Evolutionary conservation across 2,329 filamentous ascomycete species (phyloP), one percentile per base, ranked within the genome.

Genomic region (Lasiodiplodia theobromae): DNA sequence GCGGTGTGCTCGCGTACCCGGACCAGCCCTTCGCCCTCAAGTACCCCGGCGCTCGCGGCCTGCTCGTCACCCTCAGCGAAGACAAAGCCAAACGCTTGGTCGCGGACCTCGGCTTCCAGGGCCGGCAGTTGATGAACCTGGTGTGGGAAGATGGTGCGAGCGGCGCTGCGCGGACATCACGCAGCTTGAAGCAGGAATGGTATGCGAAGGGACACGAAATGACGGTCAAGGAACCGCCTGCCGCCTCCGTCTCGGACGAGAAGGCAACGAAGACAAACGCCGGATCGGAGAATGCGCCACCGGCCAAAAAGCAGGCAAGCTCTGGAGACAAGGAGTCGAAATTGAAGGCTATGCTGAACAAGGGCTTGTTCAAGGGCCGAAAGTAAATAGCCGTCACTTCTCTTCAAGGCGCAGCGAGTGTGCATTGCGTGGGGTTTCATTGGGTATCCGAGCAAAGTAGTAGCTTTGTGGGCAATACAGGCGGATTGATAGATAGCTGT

Each of bases 41-140:
- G 37, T 86, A 90, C 58, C 85, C 89, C 0, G 87, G 87, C 16
- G 80, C 82, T 34, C 87, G 85, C 69, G 60, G 58, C 31, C 58
- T 40, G 38, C 79, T 81, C 49, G 79, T 83, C n/a, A 76, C 78
- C 11, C 75, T 81, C 21, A 79, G 84, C 1, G 80, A 79, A 14
- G 82, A 82, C 56, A 79, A 80, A 8, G 77, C 79, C 44, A 85
- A 85, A 76, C 86, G 78, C 54, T 82, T 97, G n/a, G 92, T 97
- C 68, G 84, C 86, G 64, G 88, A 90, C 68, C 86, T 97, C 72
- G 88, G 89, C 16, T 86, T 97, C 71, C 86, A 85, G 3, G 89
- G 89, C 7, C 86, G 88, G 40, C 89, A 94, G 38, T 82, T 97
- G 10, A 82, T 97, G 53, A 95, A 91, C 69, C 86, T 97, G 70